These are phyloP conservation scores for Dactylellina parvicollis DNA, from an alignment of 2,329 filamentous ascomycete genomes.

Conservation along the genomic window DNA sequence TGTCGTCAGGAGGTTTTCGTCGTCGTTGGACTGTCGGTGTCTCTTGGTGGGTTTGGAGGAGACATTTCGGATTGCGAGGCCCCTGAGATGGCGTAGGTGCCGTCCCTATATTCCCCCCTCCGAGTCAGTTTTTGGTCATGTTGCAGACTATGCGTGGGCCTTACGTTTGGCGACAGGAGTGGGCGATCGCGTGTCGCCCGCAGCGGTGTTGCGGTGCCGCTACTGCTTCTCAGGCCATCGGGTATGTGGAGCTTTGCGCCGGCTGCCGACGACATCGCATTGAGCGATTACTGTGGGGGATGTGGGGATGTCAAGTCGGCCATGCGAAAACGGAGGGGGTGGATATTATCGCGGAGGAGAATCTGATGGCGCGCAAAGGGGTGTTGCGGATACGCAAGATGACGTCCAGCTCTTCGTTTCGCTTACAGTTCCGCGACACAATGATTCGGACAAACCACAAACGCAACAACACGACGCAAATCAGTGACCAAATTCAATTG, in stretches of 20 bases:
- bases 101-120: constrained; percentile 38
- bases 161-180: constrained; percentile 55
- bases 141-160: background rate
- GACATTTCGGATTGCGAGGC: constrained; percentile 54
- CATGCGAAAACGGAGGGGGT: constrained; percentile 16
- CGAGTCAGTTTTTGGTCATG: background rate
- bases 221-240: constrained; percentile 35
- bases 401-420: constrained; percentile 28
- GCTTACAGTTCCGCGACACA: constrained; percentile 33
- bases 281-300: constrained; percentile 31
- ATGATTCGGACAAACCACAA: too few relatives aligned
- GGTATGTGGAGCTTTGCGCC: constrained; percentile 37
- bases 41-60: constrained; percentile 24
- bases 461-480: too few relatives aligned
- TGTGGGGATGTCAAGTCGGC: constrained; percentile 23
- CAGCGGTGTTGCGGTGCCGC: constrained; percentile 44
- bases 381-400: constrained; percentile 47
- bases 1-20: constrained; percentile 54
- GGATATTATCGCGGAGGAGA: constrained; percentile 3
- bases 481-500: too few relatives aligned
- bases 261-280: constrained; percentile 53
- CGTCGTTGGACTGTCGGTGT: constrained; percentile 55
- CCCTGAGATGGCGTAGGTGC: constrained; percentile 56
- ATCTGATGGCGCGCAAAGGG: constrained; percentile 32
- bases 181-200: constrained; percentile 54